Conservation (phyloP, 1,139 yeast genomes). For the Hyphopichia burtonii region DNA sequence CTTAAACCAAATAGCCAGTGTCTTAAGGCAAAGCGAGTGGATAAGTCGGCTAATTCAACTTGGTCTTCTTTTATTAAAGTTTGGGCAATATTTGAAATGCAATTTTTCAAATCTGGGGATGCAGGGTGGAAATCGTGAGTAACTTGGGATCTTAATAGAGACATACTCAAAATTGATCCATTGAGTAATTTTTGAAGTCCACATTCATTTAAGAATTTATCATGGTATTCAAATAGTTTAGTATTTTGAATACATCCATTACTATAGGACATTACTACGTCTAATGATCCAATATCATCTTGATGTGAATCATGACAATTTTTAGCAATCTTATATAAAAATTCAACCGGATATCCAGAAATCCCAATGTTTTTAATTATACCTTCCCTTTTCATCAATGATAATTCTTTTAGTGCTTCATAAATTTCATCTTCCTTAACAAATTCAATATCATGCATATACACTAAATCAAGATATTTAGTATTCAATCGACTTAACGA, state of each 20-base stretch:
- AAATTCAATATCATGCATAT: slow-evolving; percentile 89
- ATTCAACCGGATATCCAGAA: slow-evolving; percentile 84
- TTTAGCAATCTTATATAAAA: slow-evolving; percentile 51
- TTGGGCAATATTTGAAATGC: slow-evolving; percentile 55
- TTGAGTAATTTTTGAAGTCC: slow-evolving; percentile 60
- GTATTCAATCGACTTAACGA: slow-evolving; percentile 68
- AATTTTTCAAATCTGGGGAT: slow-evolving; percentile 50
- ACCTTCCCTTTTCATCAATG: slow-evolving; percentile 62
- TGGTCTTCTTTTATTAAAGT: slow-evolving; percentile 34
- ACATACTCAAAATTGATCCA: slow-evolving; percentile 89
- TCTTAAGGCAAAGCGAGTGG: slow-evolving; percentile 71
- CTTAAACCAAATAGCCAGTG: slow-evolving; percentile 47
- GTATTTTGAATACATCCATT: slow-evolving; percentile 83
- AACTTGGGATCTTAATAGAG: slow-evolving; percentile 64
- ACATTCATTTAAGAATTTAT: slow-evolving; percentile 51
- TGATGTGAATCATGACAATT: slow-evolving; percentile 21
- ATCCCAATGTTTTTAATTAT: slow-evolving; percentile 66
- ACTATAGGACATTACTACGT: slow-evolving; percentile 75
- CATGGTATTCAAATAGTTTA: slow-evolving; percentile 47
- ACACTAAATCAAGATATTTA: slow-evolving; percentile 71
- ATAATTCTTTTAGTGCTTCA: slow-evolving; percentile 64
- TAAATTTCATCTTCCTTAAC: slow-evolving; percentile 53
- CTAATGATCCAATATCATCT: slow-evolving; percentile 52
- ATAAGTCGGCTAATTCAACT: slow-evolving; percentile 75
- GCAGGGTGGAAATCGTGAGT: slow-evolving; percentile 87